Base-by-base conservation (phyloP, 1,284 basidiomycete genomes). In the Boletus sp. region DNA sequence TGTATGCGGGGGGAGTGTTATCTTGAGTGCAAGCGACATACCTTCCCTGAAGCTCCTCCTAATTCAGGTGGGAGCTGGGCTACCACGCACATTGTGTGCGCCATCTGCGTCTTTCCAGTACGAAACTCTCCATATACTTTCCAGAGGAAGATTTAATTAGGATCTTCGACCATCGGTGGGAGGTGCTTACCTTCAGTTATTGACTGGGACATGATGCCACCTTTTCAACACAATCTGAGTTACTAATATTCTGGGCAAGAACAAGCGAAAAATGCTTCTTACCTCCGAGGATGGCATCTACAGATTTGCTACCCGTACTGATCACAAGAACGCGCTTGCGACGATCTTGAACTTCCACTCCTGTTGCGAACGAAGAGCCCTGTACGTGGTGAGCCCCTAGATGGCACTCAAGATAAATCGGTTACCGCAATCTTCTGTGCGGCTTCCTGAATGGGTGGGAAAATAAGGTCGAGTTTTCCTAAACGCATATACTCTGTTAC, bases 81-180 rank as follows among this genome's bases (percentile, higher is more conserved):
- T 8, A 92, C 74, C 10, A 96, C 90, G 57, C 89, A 91, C 75
- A 95, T 86, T 8, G 92, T 96, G 69, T 95, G 92, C 22, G 89
- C 90, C 35, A 95, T 74, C 62, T 95, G 93, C 5, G 93, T 95
- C 72, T 95, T 92, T 34, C 89, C 89, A 0, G 90, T 92, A 17
- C 88, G 80, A 63, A 82, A 85, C 64, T 91, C 83, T 46, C 88
- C 87, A 57, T 89, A 88, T 1, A 88, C 86, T 88, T 22, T 19
- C 14, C 37, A 20, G 33, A 45, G 34, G 30, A 52, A 45, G 30
- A 48, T 41, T 23, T 17, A 8, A 36, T 32, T 34, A 10, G 12
- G 36, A 40, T 33, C 30, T 23, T 46, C 4, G 20, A 37, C 4
- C 5, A 34, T 43, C 14, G 4, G 41, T 25, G 5, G 17, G 19